These are phyloP conservation scores for Potentilla sterilis DNA, from an alignment of 306 rosid species.

Conservation along the genomic window DNA sequence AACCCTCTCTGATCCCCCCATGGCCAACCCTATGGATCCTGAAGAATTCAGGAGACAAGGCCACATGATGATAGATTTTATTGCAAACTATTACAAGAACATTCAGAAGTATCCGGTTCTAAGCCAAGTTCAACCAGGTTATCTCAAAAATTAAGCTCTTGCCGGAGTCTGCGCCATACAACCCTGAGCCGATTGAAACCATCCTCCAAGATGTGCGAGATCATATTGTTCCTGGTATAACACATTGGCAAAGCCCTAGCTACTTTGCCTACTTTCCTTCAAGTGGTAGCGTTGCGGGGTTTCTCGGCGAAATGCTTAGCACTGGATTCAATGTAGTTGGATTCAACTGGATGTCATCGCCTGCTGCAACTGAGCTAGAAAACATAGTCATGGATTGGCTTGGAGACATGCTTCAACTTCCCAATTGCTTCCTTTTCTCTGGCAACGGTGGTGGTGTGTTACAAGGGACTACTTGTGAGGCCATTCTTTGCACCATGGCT, in stretches of 20 bases:
- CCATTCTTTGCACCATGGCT: conserved; percentile 32
- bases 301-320: conserved; percentile 40
- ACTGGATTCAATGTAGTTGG: conserved; percentile 37
- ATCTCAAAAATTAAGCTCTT: conserved; percentile 24
- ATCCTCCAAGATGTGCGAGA: conserved; percentile 34
- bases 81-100: conserved; percentile 35
- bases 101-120: conserved; percentile 33
- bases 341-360: conserved; percentile 47
- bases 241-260: conserved; percentile 46
- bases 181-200: conserved; percentile 37
- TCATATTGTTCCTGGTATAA: conserved; percentile 37
- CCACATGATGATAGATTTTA: conserved; percentile 35
- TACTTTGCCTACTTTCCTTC: conserved; percentile 34
- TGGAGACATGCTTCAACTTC: conserved; percentile 37
- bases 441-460: conserved; percentile 42
- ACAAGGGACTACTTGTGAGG: conserved; percentile 44
- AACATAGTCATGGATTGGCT: conserved; percentile 45
- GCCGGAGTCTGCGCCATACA: conserved; percentile 28
- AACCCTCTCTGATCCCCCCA: background rate
- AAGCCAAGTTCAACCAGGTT: conserved; percentile 41
- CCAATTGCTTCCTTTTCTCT: conserved; percentile 31
- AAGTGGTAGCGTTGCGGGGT: conserved; percentile 20
- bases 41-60: conserved; percentile 42
- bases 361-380: conserved; percentile 48
- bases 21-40: conserved; percentile 23